Percentiles rank a stretch among this genome's conserved stretches.
phyloP scores from a whole-genome alignment of 257 asterid species.

The Rhazya stricta region DNA sequence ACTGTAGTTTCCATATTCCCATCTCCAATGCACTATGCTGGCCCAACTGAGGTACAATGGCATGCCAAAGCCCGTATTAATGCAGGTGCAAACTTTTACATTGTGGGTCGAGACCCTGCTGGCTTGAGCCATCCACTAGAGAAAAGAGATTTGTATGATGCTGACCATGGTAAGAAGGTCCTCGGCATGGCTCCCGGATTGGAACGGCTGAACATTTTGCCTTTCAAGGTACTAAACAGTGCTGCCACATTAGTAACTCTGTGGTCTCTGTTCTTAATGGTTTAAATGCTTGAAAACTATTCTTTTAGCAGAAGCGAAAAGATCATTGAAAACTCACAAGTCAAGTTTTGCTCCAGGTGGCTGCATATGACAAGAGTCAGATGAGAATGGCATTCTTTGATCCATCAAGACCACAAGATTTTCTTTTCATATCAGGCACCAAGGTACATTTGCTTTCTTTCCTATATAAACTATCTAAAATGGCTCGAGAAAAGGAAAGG shows the following conservation, averaged over 20 bases:
- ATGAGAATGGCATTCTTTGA: conserved; percentile 92
- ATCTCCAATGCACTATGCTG: conserved; percentile 97
- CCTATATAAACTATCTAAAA: not conserved
- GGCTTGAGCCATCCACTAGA: conserved; percentile 92
- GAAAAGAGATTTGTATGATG: conserved; percentile 84
- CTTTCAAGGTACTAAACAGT: conserved; percentile 57
- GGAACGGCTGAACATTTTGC: conserved; percentile 80
- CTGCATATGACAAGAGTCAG: conserved; percentile 88
- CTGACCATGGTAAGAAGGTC: conserved; percentile 98
- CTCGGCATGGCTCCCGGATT: conserved; percentile 95
- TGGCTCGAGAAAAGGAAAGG: not conserved
- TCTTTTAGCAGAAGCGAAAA: not conserved
- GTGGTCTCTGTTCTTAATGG: not conserved
- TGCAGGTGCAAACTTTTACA: conserved; percentile 92
- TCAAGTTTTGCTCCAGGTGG: conserved; percentile 48
- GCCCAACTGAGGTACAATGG: conserved; percentile 98
- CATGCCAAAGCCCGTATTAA: conserved; percentile 97
- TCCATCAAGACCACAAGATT: conserved; percentile 85
- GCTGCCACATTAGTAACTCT: not conserved
- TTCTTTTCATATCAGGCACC: conserved; percentile 89
- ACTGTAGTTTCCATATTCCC: conserved; percentile 94
- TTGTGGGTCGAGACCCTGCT: conserved; percentile 93
- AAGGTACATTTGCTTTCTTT: conserved; percentile 65
- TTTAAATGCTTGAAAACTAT: not conserved
- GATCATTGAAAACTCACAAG: not conserved